Base-by-base conservation (phyloP, 306 rosid species). In the Cyamopsis tetragonoloba region DNA sequence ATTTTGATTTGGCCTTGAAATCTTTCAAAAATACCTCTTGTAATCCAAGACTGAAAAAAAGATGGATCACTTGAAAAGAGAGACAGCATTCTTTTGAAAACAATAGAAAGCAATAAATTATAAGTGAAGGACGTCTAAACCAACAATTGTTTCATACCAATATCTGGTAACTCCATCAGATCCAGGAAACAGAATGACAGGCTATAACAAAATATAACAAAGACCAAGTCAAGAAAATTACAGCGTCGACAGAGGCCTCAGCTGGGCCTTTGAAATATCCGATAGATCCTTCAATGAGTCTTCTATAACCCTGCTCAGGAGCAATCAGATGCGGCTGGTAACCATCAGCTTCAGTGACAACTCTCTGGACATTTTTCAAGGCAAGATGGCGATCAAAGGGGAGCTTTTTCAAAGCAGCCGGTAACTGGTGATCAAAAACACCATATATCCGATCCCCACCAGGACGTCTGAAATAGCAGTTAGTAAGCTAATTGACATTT, bases 161-260 rank as follows among this genome's bases (percentile, higher is more conserved):
- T 53, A 27, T 62, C 30, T 13, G 30, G 43, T 7, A 14, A 62
- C 23, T 62, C 54, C 30, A 71, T 73, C 39, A 18, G 22, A 57
- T 35, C 68, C 38, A 56, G 62, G 22, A 68, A n/a, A 77, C 20
- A 44, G 3, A 62, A 78, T 46, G 43, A 19, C 37, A 71, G 24
- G 37, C 19, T 60, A 43, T 27, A 53, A 57, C 47, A 47, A 55
- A 48, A 26, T 32, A 22, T 35, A 24, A 20, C 51, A 44, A 37
- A 53, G 80, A 20, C 51, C 37, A 37, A 53, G 80, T 55, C 66
- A 68, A 57, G 75, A 78, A 79, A 53, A 75, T 77, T 90, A 95
- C 99, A 48, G 99, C 97, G 86, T 95, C 99, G 62, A 95, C 97
- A 7, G 99, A 90, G 74, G 99, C 99, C 79, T 95, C 99, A 66